These are phyloP conservation scores for Fusarium subglutinans DNA, from an alignment of 2,329 filamentous ascomycete species.

Conservation along the genomic window DNA sequence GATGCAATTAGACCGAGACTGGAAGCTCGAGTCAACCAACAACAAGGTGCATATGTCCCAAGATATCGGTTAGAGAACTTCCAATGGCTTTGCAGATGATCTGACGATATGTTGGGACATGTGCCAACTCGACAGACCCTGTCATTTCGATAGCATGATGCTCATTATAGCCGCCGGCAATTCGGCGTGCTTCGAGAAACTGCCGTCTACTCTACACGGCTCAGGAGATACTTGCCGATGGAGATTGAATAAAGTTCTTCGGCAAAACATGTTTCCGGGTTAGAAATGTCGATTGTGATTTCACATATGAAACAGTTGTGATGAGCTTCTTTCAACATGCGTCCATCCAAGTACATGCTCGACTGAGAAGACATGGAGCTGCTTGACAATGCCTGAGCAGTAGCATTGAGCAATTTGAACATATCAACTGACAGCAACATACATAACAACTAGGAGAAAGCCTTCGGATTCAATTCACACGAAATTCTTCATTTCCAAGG, in stretches of 20 bases:
- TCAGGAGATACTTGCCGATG: not conserved
- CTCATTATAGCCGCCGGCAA: slow-evolving; percentile 12
- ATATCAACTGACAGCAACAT: not conserved
- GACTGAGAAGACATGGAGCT: not conserved
- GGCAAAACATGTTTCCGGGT: slow-evolving; percentile 1
- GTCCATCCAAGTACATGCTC: not conserved
- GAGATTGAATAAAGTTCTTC: not conserved
- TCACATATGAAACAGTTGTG: not conserved
- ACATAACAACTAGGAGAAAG: not conserved
- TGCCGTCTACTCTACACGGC: not conserved
- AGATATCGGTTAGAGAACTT: not conserved
- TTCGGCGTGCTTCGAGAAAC: not conserved
- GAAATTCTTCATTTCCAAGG: not conserved
- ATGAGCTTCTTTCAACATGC: not conserved
- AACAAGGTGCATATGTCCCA: not conserved
- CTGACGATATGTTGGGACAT: slow-evolving; percentile 10
- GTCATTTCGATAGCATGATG: slow-evolving; percentile 6
- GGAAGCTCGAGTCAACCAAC: not conserved
- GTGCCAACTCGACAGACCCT: not conserved
- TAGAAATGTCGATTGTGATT: not conserved
- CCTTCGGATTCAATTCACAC: not conserved
- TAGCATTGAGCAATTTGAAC: not conserved
- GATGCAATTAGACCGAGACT: not conserved
- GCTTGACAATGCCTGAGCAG: not conserved
- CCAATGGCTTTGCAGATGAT: slow-evolving; percentile 14